These are phyloP conservation scores for Centella asiatica DNA, from an alignment of 129 eudicot genomes.

Conservation along the genomic window DNA sequence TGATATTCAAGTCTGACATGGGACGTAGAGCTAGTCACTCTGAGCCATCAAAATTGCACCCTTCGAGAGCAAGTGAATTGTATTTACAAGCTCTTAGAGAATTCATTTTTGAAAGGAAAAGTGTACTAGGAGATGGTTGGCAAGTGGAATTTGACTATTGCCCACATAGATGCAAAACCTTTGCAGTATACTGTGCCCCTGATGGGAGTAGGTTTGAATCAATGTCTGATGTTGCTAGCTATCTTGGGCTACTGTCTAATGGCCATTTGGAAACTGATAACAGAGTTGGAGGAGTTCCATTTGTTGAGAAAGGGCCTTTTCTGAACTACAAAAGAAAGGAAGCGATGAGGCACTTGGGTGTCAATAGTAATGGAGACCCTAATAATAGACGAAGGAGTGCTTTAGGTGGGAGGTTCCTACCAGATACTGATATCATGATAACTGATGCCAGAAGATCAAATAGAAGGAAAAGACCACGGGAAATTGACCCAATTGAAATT, in stretches of 20 bases:
- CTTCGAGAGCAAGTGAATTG: conserved; percentile 26
- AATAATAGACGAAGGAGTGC: conserved; percentile 12
- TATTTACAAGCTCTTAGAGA: conserved; percentile 62
- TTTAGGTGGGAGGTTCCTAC: conserved; percentile 12
- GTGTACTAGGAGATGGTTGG: conserved; percentile 66
- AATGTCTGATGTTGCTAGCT: conserved; percentile 53
- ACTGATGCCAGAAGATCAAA: conserved; percentile 5
- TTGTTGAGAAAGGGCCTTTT: conserved; percentile 24
- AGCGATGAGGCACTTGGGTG: conserved; percentile 13
- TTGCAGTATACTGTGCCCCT: conserved; percentile 57
- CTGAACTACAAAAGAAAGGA: conserved; percentile 23
- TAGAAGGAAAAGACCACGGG: conserved; percentile 19
- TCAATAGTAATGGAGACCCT: conserved; percentile 13
- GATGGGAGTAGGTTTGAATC: conserved; percentile 61
- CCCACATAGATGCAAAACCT: conserved; percentile 28
- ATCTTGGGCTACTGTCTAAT: conserved; percentile 28
- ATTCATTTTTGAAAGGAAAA: conserved; percentile 39
- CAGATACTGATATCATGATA: conserved; percentile 9
- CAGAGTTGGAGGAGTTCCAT: conserved; percentile 22
- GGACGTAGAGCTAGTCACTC: conserved; percentile 13
- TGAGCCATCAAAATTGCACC: conserved; percentile 8
- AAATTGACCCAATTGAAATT: conserved; percentile 20
- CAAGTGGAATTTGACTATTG: conserved; percentile 60
- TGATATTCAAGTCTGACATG: not conserved
- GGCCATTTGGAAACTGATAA: conserved; percentile 28